Base-by-base conservation (phyloP, 75 land plant genomes). In the Ceratopteris richardii region DNA sequence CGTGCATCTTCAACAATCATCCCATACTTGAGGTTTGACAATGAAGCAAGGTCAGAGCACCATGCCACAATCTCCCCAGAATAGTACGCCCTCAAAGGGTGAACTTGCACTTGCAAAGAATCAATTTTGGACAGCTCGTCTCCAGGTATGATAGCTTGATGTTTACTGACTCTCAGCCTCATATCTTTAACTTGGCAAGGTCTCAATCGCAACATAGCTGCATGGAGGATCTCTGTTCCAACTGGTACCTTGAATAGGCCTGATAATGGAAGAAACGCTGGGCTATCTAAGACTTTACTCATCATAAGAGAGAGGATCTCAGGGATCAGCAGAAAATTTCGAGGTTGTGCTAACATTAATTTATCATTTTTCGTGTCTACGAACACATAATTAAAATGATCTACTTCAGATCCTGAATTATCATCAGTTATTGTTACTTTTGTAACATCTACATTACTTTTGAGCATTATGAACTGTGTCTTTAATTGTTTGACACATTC, bases 1-100 rank as follows among this genome's bases (percentile, higher is more conserved):
- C 86, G 79, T 1, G 78, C 86, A 79, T 92, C 84, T 39, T 88
- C 78, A 21, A 79, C 81, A 60, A 92, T 84, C 48, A 79, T 82
- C 16, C 98, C 98, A 85, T 92, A 92, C 63, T 77, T 82, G 42
- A 88, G 54, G 57, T 81, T 81, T 12, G 73, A 71, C 19, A 80
- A 81, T 33, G 70, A 72, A 44, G 68, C 74, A 69, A 69, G 60
- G 40, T 75, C 77, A 37, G 67, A 24, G 11, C 82, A 72, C 89
- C 89, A 92, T 55, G 90, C 98, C 26, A 92, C 82, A 57, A 92
- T 72, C 61, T 92, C 98, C 19, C 94, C 98, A 27, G 58, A 63
- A 64, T 92, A 85, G 62, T 88, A 92, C 19, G 98, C 86, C 50
- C 98, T 70, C 62, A 88, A 42, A n/a, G 98, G 98, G 52, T 82